Conservation (phyloP, 768 basidiomycete species). For the Podaxis sp. region DNA sequence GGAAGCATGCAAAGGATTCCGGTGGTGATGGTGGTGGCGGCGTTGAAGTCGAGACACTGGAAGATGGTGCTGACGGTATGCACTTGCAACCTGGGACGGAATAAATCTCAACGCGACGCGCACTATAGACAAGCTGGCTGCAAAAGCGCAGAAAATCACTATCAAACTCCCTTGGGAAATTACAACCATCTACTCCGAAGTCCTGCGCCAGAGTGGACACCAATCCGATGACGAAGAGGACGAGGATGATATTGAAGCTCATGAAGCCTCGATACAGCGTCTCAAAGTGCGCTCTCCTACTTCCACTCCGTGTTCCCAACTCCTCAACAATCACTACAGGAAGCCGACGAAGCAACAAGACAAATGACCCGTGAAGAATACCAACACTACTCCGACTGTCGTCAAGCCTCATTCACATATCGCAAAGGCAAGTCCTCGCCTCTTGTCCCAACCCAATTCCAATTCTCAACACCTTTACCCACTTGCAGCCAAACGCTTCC, state of each 20-base stretch:
- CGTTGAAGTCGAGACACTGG: constrained; percentile 78
- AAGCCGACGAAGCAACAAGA: constrained; percentile 92
- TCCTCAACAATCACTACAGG: constrained; percentile 36
- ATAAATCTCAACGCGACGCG: neutral
- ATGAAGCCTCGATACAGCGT: constrained; percentile 88
- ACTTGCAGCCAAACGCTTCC: constrained; percentile 80
- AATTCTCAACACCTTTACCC: neutral
- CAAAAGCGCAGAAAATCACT: constrained; percentile 89
- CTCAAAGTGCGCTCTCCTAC: constrained; percentile 52
- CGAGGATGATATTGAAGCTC: constrained; percentile 93
- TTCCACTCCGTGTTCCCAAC: neutral
- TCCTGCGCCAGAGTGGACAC: constrained; percentile 66
- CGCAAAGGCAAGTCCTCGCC: constrained; percentile 64
- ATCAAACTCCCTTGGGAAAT: constrained; percentile 98
- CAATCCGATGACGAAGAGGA: constrained; percentile 95
- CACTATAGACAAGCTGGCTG: constrained; percentile 60
- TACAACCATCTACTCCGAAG: constrained; percentile 86
- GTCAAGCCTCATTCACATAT: constrained; percentile 95
- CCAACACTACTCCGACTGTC: constrained; percentile 93
- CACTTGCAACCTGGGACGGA: neutral
- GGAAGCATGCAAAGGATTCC: constrained; percentile 91
- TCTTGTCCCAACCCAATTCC: neutral
- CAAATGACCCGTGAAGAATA: constrained; percentile 98
- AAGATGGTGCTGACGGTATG: constrained; percentile 79
- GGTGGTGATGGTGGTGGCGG: constrained; percentile 77